Conservation (phyloP, 352 stramenopile species). For the Pythium diclinum region DNA sequence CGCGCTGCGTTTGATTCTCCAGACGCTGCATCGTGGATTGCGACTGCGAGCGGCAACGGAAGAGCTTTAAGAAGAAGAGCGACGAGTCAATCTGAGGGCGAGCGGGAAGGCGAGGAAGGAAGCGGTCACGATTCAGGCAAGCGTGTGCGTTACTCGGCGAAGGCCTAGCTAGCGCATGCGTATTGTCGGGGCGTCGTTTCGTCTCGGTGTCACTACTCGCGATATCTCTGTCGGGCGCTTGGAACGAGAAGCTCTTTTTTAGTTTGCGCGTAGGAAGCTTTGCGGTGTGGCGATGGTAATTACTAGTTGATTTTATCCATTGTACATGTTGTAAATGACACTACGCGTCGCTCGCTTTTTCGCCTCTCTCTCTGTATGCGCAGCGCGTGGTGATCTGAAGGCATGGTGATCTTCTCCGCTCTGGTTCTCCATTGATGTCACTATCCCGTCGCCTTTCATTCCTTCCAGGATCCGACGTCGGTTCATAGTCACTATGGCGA, state of each 20-base stretch:
- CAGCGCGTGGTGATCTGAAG: not conserved
- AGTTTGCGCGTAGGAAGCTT: not conserved
- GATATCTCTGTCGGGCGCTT: not conserved
- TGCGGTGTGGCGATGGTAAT: constrained; percentile 25
- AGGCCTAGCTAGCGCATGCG: not conserved
- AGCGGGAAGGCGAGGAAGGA: not conserved
- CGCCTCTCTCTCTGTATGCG: not conserved
- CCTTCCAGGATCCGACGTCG: not conserved
- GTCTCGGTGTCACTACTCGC: not conserved
- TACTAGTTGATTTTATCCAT: constrained; percentile 35
- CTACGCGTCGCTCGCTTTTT: not conserved
- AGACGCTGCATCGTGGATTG: not conserved
- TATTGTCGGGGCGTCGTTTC: not conserved
- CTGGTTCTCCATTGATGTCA: not conserved
- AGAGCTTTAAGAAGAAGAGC: not conserved
- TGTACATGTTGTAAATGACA: constrained; percentile 7
- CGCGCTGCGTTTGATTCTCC: constrained; percentile 9
- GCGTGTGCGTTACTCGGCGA: not conserved
- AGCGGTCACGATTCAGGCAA: not conserved
- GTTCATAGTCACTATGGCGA: not conserved
- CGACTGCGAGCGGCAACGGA: not conserved
- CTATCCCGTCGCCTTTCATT: not conserved
- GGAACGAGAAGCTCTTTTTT: not conserved
- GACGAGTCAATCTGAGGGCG: not conserved
- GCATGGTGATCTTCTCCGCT: not conserved